These are phyloP conservation scores for Yamadazyma diddensiae DNA, from an alignment of 1,139 yeast species.

Conservation along the genomic window DNA sequence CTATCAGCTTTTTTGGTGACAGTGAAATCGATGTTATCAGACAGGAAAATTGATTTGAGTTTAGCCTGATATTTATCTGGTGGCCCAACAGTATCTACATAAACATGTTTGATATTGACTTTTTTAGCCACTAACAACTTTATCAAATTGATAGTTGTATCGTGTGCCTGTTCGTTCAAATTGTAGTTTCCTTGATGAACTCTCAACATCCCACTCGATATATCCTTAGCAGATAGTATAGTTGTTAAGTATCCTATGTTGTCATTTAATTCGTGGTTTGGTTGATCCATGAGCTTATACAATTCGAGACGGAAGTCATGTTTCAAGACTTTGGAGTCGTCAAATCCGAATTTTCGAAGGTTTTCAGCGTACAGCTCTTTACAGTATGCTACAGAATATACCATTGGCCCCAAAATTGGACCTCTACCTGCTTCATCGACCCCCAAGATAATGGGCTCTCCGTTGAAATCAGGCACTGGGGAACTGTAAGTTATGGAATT, in stretches of 20 bases:
- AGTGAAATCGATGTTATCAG: constrained; percentile 51
- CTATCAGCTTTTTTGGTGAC: constrained; percentile 98
- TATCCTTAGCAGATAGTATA: constrained; percentile 82
- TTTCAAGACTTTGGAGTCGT: constrained; percentile 85
- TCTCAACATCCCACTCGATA: constrained; percentile 83
- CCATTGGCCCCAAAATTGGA: constrained; percentile 97
- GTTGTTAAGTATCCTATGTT: constrained; percentile 89
- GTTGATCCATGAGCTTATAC: constrained; percentile 55
- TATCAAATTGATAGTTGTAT: constrained; percentile 80
- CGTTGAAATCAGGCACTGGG: constrained; percentile 21
- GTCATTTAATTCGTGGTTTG: constrained; percentile 40
- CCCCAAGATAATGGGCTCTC: constrained; percentile 56
- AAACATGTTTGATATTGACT: constrained; percentile 65
- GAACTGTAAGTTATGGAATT: constrained; percentile 36
- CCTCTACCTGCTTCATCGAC: constrained; percentile 99
- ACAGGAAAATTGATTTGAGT: constrained; percentile 66
- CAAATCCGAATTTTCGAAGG: constrained; percentile 71
- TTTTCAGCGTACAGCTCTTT: constrained; percentile 48
- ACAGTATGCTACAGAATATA: constrained; percentile 85
- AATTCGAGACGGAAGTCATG: constrained; percentile 66
- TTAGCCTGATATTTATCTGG: constrained; percentile 81
- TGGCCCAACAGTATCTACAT: constrained; percentile 96
- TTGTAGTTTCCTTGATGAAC: constrained; percentile 60
- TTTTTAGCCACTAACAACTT: constrained; percentile 56
- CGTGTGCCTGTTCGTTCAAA: constrained; percentile 94